Percentiles rank a stretch among this genome's conserved stretches.
phyloP scores from a whole-genome alignment of 2,329 filamentous ascomycete genomes.

The Ilyonectria robusta region DNA sequence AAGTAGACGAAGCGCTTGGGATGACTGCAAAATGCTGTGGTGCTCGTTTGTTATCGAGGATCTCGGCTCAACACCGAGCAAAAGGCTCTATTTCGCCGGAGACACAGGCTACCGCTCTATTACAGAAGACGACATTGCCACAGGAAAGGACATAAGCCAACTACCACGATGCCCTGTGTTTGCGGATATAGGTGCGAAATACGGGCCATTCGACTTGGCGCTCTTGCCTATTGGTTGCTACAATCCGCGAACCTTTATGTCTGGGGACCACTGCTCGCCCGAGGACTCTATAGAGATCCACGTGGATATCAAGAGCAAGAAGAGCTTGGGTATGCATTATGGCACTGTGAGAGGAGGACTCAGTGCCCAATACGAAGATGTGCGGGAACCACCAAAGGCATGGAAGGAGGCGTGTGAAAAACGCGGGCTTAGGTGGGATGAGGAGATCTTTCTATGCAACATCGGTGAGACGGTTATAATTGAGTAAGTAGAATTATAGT shows the following conservation, averaged over 20 bases:
- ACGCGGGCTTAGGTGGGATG: conserved; percentile 74
- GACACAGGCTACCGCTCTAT: conserved; percentile 89
- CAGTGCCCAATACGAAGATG: conserved; percentile 71
- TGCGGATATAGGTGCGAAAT: conserved; percentile 78
- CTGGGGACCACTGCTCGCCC: conserved; percentile 83
- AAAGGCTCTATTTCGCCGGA: conserved; percentile 83
- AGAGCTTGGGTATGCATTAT: conserved; percentile 89
- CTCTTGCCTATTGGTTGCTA: conserved; percentile 92
- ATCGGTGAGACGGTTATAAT: conserved; percentile 74
- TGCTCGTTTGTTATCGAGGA: conserved; percentile 79
- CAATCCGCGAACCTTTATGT: conserved; percentile 77
- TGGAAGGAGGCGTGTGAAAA: conserved; percentile 77
- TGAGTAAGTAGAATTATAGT: no score
- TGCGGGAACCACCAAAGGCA: conserved; percentile 80
- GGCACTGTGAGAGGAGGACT: conserved; percentile 77
- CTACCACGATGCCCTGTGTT: conserved; percentile 83
- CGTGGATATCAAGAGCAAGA: conserved; percentile 79
- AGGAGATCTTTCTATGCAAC: conserved; percentile 81
- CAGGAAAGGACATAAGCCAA: conserved; percentile 68
- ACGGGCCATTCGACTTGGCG: conserved; percentile 87
- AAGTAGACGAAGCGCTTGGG: conserved; percentile 74
- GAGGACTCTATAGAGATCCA: conserved; percentile 89
- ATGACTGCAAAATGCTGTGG: conserved; percentile 83
- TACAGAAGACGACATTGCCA: conserved; percentile 75
- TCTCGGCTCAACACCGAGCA: conserved; percentile 69